Conservation (phyloP, 208 protist species). For the Leishmania lainsoni region DNA sequence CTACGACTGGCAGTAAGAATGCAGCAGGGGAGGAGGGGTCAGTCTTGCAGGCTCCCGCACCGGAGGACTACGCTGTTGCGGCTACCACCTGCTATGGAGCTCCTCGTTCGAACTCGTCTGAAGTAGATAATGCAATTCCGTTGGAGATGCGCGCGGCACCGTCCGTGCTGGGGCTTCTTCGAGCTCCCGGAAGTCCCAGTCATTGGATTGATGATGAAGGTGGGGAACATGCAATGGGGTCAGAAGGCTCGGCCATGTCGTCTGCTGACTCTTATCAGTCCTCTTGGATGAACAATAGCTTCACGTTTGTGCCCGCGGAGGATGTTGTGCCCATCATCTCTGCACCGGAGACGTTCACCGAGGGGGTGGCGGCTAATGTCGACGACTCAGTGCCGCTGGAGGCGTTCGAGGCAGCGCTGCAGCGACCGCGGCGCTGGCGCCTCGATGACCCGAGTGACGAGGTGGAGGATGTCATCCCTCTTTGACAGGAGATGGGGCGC, state of each 20-base stretch:
- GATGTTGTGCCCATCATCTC: background rate
- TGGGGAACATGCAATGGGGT: background rate
- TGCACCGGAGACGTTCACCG: background rate
- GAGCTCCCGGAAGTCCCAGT: background rate
- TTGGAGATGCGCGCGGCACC: background rate
- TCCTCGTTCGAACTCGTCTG: constrained; percentile 9
- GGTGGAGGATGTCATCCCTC: constrained; percentile 60
- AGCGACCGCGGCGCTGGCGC: constrained; percentile 11
- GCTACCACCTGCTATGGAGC: background rate
- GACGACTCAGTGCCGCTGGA: background rate
- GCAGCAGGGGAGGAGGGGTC: background rate
- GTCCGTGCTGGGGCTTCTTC: background rate
- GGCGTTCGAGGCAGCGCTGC: constrained; percentile 21
- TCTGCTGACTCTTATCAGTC: background rate
- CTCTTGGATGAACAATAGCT: background rate
- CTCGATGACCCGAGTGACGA: constrained; percentile 22
- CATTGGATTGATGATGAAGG: background rate
- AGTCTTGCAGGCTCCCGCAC: background rate
- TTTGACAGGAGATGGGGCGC: constrained; percentile 13
- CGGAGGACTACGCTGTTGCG: background rate
- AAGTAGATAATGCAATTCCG: constrained; percentile 33
- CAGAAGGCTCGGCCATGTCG: background rate
- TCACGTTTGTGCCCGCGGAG: background rate
- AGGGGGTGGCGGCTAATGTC: background rate
- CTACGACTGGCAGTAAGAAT: background rate